Base-by-base conservation (phyloP, 805 yeast genomes). In the Wickerhamomyces ciferrii region DNA sequence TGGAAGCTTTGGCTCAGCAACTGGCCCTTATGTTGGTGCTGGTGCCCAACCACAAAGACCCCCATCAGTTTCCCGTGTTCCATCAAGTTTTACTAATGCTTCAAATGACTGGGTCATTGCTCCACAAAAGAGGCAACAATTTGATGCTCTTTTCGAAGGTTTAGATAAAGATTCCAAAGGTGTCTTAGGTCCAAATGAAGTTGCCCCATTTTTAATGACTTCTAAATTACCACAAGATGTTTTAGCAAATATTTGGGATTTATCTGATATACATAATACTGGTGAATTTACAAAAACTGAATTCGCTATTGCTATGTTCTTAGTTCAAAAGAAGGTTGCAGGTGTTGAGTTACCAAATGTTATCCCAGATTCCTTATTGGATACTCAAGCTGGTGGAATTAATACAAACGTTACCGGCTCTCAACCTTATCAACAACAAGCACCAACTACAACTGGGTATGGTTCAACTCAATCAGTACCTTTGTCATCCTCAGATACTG, bases 231-330 rank as follows among this genome's bases (percentile, higher is more conserved):
- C 83, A 43, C 96, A 91, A 58, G 91, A 87, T 43, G 82, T 80
- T 19, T 75, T 94, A 51, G 99, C 98, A 2, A 69, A 80, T 21
- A 82, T 92, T 39, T 94, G 99, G 99, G 99, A 94, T 66, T 73
- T 94, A 54, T 81, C 98, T 10, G 97, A 94, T 63, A 76, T 89
- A 51, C 85, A 87, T 54, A 89, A 89, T 64, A 80, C 87, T 39
- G 97, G 97, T 23, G 76, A 76, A 38, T 89, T 94, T 60, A 75
- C 87, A 42, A 80, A 77, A 57, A 73, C 79, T 53, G 99, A 94
- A 63, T 94, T 94, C 64, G 83, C 95, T 3, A 84, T 94, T 60
- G 97, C 98, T 17, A 84, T 94, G 88, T 92, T 84, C 61, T 76
- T 94, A 53, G 94, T 94, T 9, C 95, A 90, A 66, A 87, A 84